Conservation (phyloP, 768 basidiomycete species). For the Lentinula raphanica region DNA sequence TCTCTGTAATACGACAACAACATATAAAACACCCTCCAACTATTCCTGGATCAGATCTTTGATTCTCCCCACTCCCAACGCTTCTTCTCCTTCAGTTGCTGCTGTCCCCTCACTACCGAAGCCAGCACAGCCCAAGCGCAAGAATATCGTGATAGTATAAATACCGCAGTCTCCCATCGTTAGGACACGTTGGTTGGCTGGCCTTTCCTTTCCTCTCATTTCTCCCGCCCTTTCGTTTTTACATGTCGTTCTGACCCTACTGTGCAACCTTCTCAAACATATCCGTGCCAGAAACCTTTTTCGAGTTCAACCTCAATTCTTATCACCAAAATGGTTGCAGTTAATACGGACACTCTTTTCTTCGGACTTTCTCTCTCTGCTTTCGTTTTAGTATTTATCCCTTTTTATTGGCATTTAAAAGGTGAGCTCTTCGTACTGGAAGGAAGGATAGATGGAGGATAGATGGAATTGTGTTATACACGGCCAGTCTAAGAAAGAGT, state of each 20-base stretch:
- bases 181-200: not conserved
- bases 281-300: not conserved
- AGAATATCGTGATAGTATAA: not conserved
- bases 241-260: not conserved
- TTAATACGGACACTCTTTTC: slow-evolving; percentile 4
- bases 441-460: not conserved
- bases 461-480: not conserved
- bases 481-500: too few species aligned
- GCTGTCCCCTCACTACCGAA: not conserved
- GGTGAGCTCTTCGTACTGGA: not conserved
- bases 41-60: not conserved
- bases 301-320: not conserved
- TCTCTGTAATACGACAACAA: not conserved
- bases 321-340: not conserved
- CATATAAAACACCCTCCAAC: not conserved
- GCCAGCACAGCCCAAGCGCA: not conserved
- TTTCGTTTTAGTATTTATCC: slow-evolving; percentile 4
- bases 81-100: not conserved
- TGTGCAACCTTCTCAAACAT: not conserved
- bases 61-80: not conserved
- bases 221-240: not conserved
- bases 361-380: slow-evolving; percentile 1
- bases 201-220: not conserved
- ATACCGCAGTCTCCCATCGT: not conserved
- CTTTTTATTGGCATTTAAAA: slow-evolving; percentile 4